These are phyloP conservation scores for Heterobasidion irregulare DNA, from an alignment of 1,284 basidiomycete genomes.

Conservation along the genomic window DNA sequence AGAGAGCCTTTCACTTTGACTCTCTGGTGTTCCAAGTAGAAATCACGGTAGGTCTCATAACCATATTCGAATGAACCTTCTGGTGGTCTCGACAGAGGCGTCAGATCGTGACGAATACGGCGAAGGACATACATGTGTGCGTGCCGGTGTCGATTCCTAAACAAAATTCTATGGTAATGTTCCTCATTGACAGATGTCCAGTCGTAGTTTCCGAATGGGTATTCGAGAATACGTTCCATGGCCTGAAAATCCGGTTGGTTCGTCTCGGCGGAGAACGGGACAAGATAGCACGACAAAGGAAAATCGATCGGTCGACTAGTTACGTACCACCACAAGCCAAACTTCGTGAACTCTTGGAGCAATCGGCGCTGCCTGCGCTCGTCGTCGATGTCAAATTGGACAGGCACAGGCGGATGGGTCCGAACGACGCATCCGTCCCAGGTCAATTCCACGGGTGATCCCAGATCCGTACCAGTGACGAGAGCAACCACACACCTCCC, in stretches of 20 bases:
- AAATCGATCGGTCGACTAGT: slow-evolving; percentile 44
- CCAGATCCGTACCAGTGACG: slow-evolving; percentile 49
- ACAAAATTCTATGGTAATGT: slow-evolving; percentile 37
- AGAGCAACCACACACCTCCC: slow-evolving; percentile 43
- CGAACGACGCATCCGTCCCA: slow-evolving; percentile 26
- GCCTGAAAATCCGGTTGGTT: slow-evolving; percentile 45
- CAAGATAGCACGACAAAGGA: slow-evolving; percentile 50
- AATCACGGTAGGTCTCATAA: slow-evolving; percentile 50
- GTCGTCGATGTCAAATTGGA: slow-evolving; percentile 33
- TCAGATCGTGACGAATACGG: slow-evolving; percentile 52
- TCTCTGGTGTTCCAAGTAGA: slow-evolving; percentile 37
- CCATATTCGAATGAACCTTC: slow-evolving; percentile 38
- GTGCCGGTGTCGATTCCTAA: slow-evolving; percentile 44
- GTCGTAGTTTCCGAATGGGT: slow-evolving; percentile 42
- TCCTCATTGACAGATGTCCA: slow-evolving; percentile 44
- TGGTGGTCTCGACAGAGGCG: slow-evolving; percentile 46
- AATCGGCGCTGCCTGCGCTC: slow-evolving; percentile 35
- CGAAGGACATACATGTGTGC: slow-evolving; percentile 51
- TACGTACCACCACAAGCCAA: slow-evolving; percentile 55
- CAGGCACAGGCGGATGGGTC: slow-evolving; percentile 27
- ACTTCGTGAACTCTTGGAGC: slow-evolving; percentile 55
- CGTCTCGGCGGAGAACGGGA: slow-evolving; percentile 41
- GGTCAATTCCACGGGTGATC: slow-evolving; percentile 34
- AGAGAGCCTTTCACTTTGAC: slow-evolving; percentile 36
- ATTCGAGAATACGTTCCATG: slow-evolving; percentile 38